Conservation (phyloP, 495 filamentous ascomycete species). For the Aspergillus panamensis region DNA sequence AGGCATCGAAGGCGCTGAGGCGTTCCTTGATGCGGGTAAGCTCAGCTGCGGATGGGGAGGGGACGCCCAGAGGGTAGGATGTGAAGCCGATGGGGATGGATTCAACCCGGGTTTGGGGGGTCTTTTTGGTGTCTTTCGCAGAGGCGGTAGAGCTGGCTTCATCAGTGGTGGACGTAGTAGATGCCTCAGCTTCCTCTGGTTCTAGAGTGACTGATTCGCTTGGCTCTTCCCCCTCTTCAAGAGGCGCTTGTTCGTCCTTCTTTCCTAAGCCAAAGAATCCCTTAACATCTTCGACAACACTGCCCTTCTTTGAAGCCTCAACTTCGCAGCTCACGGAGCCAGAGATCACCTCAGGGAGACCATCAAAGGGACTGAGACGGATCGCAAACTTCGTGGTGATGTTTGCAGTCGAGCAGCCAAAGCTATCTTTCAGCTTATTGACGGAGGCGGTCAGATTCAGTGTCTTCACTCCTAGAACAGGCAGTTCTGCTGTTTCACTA, state of each 20-base stretch:
- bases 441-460: constrained; percentile 83
- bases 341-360: constrained; percentile 75
- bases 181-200: constrained; percentile 46
- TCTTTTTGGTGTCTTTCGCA: constrained; percentile 47
- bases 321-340: constrained; percentile 82
- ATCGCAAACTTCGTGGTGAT: constrained; percentile 77
- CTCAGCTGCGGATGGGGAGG: constrained; percentile 52
- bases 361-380: constrained; percentile 66
- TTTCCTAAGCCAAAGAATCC: constrained; percentile 92
- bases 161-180: constrained; percentile 41
- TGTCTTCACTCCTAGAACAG: constrained; percentile 58
- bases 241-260: constrained; percentile 73
- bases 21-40: constrained; percentile 65
- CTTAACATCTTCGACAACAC: constrained; percentile 89
- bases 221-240: constrained; percentile 57
- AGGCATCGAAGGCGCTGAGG: constrained; percentile 75
- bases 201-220: constrained; percentile 49
- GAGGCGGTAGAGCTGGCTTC: constrained; percentile 45
- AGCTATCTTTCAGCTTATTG: constrained; percentile 65
- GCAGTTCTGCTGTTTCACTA: constrained; percentile 45
- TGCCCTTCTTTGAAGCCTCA: constrained; percentile 68
- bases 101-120: constrained; percentile 60
- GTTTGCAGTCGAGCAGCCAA: constrained; percentile 70
- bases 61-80: constrained; percentile 58
- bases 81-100: constrained; percentile 66